Evolutionary conservation across 352 stramenopile genomes (phyloP).

Genomic region (Globisporangium orthogonon): DNA sequence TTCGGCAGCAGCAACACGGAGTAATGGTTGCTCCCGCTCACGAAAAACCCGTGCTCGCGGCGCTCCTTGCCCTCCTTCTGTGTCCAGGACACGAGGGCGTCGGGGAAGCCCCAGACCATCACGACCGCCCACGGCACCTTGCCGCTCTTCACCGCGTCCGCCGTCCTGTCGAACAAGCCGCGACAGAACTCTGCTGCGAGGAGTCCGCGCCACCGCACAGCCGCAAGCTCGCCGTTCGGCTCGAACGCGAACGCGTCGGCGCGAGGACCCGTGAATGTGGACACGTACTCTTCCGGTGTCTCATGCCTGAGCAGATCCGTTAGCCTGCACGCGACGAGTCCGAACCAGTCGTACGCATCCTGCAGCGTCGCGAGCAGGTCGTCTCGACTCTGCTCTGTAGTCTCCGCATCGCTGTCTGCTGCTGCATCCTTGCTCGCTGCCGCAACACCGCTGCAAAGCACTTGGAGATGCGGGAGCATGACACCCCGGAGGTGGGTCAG

Average conservation of each 20-base stretch:
- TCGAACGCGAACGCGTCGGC: slow-evolving; percentile 33
- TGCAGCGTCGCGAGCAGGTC: slow-evolving; percentile 31
- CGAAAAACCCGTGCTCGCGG: slow-evolving; percentile 68
- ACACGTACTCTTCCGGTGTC: slow-evolving; percentile 70
- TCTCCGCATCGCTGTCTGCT: not conserved
- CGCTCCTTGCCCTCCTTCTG: slow-evolving; percentile 26
- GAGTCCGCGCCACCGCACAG: slow-evolving; percentile 73
- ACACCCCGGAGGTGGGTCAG: slow-evolving; percentile 36
- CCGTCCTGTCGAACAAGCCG: slow-evolving; percentile 41
- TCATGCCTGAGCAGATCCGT: slow-evolving; percentile 42
- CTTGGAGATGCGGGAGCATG: slow-evolving; percentile 48
- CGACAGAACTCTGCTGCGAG: slow-evolving; percentile 49
- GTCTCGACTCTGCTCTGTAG: not conserved
- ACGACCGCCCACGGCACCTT: slow-evolving; percentile 63
- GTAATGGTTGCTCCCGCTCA: slow-evolving; percentile 76
- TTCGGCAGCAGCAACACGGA: slow-evolving; percentile 62
- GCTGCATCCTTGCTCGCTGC: not conserved
- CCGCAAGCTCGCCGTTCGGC: slow-evolving; percentile 27
- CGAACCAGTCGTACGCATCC: slow-evolving; percentile 72
- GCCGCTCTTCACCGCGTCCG: slow-evolving; percentile 34
- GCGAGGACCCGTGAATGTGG: slow-evolving; percentile 44
- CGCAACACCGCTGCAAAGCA: slow-evolving; percentile 19
- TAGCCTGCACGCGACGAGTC: slow-evolving; percentile 57
- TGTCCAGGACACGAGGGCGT: slow-evolving; percentile 63
- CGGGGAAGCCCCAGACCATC: slow-evolving; percentile 74